Conservation (phyloP, 495 filamentous ascomycete genomes). For the Podospora bellae-mahoneyi region DNA sequence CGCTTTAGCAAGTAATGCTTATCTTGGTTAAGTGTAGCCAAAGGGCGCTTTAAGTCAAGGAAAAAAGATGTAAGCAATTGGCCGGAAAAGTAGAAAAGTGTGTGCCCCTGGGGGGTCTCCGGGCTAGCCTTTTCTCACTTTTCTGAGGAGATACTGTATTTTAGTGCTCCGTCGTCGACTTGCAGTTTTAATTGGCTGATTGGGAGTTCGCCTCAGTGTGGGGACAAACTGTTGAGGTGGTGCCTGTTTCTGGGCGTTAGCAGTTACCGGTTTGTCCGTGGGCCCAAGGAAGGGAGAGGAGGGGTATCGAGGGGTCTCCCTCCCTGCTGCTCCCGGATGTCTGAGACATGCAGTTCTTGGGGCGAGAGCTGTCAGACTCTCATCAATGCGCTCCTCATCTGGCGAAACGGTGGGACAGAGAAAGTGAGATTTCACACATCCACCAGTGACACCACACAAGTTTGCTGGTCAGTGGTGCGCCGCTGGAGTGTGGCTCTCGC, state of each 20-base stretch:
- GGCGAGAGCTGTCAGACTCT: constrained; percentile 1
- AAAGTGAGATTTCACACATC: background rate
- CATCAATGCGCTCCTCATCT: background rate
- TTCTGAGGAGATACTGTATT: background rate
- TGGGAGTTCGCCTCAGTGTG: constrained; percentile 2
- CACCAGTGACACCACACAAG: background rate
- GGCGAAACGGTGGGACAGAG: background rate
- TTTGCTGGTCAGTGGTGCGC: background rate
- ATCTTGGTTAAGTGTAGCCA: too few species aligned
- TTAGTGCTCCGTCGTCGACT: constrained; percentile 10
- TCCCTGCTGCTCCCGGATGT: background rate
- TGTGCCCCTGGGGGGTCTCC: too few species aligned
- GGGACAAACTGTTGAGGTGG: constrained; percentile 5
- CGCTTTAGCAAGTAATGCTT: too few species aligned
- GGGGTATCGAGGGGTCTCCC: constrained; percentile 5
- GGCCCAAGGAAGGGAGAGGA: background rate
- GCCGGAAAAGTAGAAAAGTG: too few species aligned
- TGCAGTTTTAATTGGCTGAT: background rate
- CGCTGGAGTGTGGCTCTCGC: background rate
- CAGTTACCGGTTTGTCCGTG: constrained; percentile 2
- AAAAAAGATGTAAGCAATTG: too few species aligned
- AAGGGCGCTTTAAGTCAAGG: too few species aligned
- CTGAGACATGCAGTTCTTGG: background rate
- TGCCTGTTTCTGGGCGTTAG: background rate
- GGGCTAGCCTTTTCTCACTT: too few species aligned